phyloP scores from a whole-genome alignment of 2,329 filamentous ascomycete genomes.

The Fusarium nurragi region DNA sequence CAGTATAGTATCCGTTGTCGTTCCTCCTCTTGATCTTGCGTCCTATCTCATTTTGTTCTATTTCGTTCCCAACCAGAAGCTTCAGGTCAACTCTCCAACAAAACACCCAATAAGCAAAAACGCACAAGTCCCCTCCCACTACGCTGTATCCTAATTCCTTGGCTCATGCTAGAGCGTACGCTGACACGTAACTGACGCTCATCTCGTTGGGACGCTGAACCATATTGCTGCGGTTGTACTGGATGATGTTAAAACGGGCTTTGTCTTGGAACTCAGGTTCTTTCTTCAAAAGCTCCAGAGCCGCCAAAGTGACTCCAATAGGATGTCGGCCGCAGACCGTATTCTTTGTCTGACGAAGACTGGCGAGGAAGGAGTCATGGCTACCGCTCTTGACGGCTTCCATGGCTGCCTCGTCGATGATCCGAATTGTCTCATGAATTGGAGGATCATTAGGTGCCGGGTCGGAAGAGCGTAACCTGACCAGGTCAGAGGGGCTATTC shows the following conservation, averaged over 20 bases:
- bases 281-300: conserved; percentile 71
- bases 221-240: conserved; percentile 87
- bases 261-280: conserved; percentile 50
- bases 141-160: conserved; percentile 61
- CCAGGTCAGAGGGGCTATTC: conserved; percentile 53
- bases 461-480: conserved; percentile 48
- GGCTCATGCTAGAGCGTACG: conserved; percentile 67
- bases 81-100: too few relatives aligned
- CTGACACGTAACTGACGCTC: conserved; percentile 95
- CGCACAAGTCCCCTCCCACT: background rate
- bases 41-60: background rate
- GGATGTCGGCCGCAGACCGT: conserved; percentile 96
- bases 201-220: conserved; percentile 74
- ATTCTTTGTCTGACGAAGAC: conserved; percentile 78
- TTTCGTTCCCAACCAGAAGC: background rate
- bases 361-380: conserved; percentile 75
- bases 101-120: background rate
- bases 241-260: conserved; percentile 77
- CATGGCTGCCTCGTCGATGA: conserved; percentile 84
- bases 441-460: conserved; percentile 52
- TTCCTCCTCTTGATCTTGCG: background rate
- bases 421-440: conserved; percentile 87
- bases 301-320: conserved; percentile 92
- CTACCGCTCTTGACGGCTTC: conserved; percentile 81
- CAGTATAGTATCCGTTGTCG: too few relatives aligned